Conservation (phyloP, 257 asterid species). For the Eustoma russellianum region DNA sequence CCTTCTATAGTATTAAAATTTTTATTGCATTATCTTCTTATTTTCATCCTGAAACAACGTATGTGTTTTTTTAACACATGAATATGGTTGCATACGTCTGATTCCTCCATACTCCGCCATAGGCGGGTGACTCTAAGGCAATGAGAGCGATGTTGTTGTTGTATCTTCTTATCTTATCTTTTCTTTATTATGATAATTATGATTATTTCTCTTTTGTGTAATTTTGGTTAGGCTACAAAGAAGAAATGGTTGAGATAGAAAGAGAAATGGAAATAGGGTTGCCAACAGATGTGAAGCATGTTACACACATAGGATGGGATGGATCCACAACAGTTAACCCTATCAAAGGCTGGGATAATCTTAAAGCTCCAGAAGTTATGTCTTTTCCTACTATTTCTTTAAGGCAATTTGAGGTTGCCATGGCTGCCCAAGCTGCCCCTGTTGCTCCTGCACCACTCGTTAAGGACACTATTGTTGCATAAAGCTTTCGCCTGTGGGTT, state of each 20-base stretch:
- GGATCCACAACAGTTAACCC: conserved; percentile 31
- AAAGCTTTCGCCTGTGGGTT: too few species aligned
- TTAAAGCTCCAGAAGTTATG: conserved; percentile 25
- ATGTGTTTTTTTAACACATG: neutral
- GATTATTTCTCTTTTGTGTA: neutral
- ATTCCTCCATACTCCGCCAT: too few species aligned
- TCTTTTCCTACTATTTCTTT: conserved; percentile 43
- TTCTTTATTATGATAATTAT: neutral
- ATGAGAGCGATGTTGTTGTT: too few species aligned
- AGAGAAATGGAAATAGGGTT: conserved; percentile 28
- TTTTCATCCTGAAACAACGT: neutral
- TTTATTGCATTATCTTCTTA: too few species aligned
- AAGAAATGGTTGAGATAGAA: conserved; percentile 17
- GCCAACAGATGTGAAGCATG: conserved; percentile 42
- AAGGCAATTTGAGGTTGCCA: conserved; percentile 44
- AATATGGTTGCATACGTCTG: too few species aligned
- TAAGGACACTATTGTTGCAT: too few species aligned
- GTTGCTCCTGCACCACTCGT: neutral
- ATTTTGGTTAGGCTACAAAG: conserved; percentile 15
- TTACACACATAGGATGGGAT: conserved; percentile 34
- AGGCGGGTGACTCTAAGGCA: too few species aligned
- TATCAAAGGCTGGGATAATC: conserved; percentile 27
- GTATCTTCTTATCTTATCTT: neutral
- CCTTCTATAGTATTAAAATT: too few species aligned
- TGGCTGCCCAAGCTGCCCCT: conserved; percentile 45